Evolutionary conservation across 148 eudicot species (phyloP), one percentile per base, ranked within the genome.

Genomic region (Silene latifolia): DNA sequence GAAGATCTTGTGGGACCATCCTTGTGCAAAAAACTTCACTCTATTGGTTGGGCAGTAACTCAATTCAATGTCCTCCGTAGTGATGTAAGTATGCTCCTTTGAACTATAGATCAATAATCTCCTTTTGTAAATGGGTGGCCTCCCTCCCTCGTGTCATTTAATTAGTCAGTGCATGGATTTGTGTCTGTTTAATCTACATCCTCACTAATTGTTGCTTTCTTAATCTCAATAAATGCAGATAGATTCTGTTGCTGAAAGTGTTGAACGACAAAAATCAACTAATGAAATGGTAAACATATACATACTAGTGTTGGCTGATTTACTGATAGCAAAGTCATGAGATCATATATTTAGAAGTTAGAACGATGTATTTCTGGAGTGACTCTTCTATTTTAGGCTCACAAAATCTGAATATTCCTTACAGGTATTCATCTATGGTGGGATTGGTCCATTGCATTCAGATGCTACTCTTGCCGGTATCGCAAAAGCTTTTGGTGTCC

Each of bases 401-500:
- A 67, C 25, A 47, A 67, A 58, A 51, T 29, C 72, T 71, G 64
- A 74, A 69, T 76, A 71, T 63, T 29, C 44, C 63, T 79, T 82
- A 57, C 81, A 95, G 98, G 97, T 95, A 20, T 95, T 95, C 80
- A 84, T 95, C 72, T 86, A 95, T 92, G 98, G 98, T 74, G 98
- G 98, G 48, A 83, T 95, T 64, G 97, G 98, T 54, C 96, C 97
- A 29, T 80, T 95, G 85, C 96, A 80, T 80, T 90, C 98, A 68
- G 98, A 95, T 87, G 87, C 87, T 80, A 92, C 98, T 58, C 80
- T 90, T 27, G 87, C 92, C 20, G 98, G 98, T 46, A 87, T 92
- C 77, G 98, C 98, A 67, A 95, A 95, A 82, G 96, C 98, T 20
- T 95, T 89, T 85, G 97, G 93, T 75, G 98, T 95, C 71, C 93